Base-by-base conservation (phyloP, 2,329 filamentous ascomycete species). In the Trichophyton verrucosum region DNA sequence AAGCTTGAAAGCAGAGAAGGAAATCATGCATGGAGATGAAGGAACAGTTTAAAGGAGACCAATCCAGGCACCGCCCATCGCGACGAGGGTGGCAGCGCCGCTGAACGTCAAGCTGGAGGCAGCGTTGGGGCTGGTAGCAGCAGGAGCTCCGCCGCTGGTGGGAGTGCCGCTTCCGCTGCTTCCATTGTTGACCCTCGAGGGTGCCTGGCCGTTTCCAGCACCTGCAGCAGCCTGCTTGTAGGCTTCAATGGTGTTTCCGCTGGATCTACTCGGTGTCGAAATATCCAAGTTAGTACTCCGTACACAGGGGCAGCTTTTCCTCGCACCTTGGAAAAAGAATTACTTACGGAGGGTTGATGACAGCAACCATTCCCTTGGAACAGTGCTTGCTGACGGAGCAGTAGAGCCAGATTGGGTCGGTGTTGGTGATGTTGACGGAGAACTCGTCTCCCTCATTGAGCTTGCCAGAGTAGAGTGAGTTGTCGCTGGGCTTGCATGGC, bases 301-400 rank as follows among this genome's bases (percentile, higher is more conserved):
- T 20, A 20, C 9, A 20, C 9, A 20, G 30, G 8, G 11, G 24
- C 33, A 24, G 20, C 7, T 17, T 17, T 40, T 47, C 0, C 7
- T 47, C 30, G 9, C 5, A 22, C 6, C 15, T 22, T 30, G 6
- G 30, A 30, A 38, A 7, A n/a, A 49, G 40, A 7, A 36, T 13
- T 22, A 51, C 62, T 62, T 59, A 72, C 72, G 77, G 75, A 59
- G 76, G 74, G 61, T 82, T 82, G 46, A 82, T 74, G 3, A 79
- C 73, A 71, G 80, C 75, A 24, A 78, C 74, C 72, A 81, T 80
- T 4, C 79, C 80, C 5, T 66, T 67, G 65, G 79, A 75, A 47
- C 80, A 82, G 61, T 81, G 79, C 1, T 74, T 75, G 0, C 71
- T 74, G 1, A 76, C 76, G 0, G 78, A 77, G 60, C 79, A 82